Percentiles rank a stretch among this genome's conserved stretches.
Conservation (phyloP, 192 early-diverging fungal genomes). For the Coemansia sp. region DNA sequence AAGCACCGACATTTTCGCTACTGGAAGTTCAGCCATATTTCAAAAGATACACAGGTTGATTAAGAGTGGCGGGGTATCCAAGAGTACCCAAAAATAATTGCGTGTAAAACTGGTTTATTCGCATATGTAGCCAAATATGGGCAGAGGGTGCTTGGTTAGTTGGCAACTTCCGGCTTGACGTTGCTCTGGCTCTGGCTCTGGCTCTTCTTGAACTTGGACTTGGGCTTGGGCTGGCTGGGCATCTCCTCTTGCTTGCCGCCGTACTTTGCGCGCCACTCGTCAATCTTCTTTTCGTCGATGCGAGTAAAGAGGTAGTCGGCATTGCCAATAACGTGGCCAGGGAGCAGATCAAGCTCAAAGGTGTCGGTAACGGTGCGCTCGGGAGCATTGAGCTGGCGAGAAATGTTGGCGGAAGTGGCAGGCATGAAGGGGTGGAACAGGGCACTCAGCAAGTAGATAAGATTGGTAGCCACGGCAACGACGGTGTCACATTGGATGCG, state of each 20-base stretch:
- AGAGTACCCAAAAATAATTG: neutral
- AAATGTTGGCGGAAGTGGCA: conserved; percentile 75
- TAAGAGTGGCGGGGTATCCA: neutral
- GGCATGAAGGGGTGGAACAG: conserved; percentile 95
- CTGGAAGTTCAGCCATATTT: conserved; percentile 4
- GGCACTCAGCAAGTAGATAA: conserved; percentile 88
- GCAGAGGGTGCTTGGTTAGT: neutral
- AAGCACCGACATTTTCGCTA: conserved; percentile 16
- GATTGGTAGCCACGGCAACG: conserved; percentile 77
- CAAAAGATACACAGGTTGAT: neutral
- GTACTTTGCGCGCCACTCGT: conserved; percentile 79
- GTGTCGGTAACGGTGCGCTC: conserved; percentile 74
- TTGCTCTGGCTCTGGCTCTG: neutral
- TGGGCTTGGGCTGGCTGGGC: neutral
- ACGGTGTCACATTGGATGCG: conserved; percentile 87
- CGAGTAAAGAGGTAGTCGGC: conserved; percentile 90
- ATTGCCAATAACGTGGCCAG: conserved; percentile 82
- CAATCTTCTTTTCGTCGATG: conserved; percentile 85
- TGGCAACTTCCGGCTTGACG: conserved; percentile 7
- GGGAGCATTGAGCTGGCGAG: conserved; percentile 84
- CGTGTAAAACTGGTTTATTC: neutral
- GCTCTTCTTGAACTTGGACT: conserved; percentile 16
- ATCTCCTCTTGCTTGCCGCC: conserved; percentile 59
- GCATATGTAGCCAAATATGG: neutral
- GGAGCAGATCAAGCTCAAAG: conserved; percentile 75